A percentile compares a stretch with the other conserved stretches of the same genome.
Conservation (phyloP, 805 yeast genomes). For the Starmerella asiatica region DNA sequence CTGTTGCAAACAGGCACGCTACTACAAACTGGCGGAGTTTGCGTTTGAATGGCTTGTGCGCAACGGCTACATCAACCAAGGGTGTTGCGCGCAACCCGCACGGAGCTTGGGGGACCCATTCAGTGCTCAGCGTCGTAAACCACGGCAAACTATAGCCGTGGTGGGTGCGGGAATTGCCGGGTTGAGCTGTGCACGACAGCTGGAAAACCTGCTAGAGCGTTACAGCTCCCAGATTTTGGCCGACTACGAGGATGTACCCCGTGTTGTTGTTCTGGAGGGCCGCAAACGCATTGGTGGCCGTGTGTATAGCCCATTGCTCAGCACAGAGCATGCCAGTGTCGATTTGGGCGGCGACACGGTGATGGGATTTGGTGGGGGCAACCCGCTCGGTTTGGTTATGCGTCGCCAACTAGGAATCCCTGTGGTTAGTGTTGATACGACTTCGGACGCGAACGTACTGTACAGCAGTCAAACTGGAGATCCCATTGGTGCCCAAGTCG, state of each 20-base stretch:
- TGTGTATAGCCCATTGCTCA: slow-evolving; percentile 26
- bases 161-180: slow-evolving; percentile 98
- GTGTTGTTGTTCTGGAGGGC: slow-evolving; percentile 30
- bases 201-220: slow-evolving; percentile 45
- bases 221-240: slow-evolving; percentile 23
- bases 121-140: slow-evolving; percentile 21
- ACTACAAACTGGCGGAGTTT: slow-evolving; percentile 31
- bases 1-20: slow-evolving; percentile 30
- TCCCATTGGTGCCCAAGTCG: slow-evolving; percentile 22
- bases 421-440: slow-evolving; percentile 26
- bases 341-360: slow-evolving; percentile 33
- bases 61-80: slow-evolving; percentile 33
- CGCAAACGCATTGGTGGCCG: slow-evolving; percentile 33
- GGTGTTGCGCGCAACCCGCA: slow-evolving; percentile 23
- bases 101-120: background rate
- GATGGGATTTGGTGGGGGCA: slow-evolving; percentile 31
- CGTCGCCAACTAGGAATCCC: slow-evolving; percentile 32
- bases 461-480: slow-evolving; percentile 28
- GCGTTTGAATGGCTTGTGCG: slow-evolving; percentile 33
- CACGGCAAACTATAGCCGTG: slow-evolving; percentile 42
- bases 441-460: slow-evolving; percentile 21
- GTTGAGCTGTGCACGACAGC: slow-evolving; percentile 88
- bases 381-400: slow-evolving; percentile 30
- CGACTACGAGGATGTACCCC: slow-evolving; percentile 31
- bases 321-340: slow-evolving; percentile 20